phyloP scores from a whole-genome alignment of 2,329 filamentous ascomycete genomes.

The Orbilia ellipsospora region DNA sequence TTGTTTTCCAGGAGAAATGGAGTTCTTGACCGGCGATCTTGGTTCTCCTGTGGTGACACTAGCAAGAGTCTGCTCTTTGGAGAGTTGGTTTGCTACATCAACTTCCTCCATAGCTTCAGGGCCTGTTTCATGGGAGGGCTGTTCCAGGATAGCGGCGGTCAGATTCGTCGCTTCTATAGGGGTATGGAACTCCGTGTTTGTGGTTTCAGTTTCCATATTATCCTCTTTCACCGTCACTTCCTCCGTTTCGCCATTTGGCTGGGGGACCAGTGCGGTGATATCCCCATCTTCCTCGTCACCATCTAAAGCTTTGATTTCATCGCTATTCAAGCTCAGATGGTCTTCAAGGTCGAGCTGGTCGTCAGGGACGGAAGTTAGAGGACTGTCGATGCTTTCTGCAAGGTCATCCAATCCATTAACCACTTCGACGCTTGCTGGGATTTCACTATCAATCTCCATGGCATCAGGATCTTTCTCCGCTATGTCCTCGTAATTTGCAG shows the following conservation, averaged over 20 bases:
- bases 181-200: conserved; percentile 40
- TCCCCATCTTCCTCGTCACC: conserved; percentile 1
- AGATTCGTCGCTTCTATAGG: conserved; percentile 15
- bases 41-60: conserved; percentile 5
- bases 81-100: conserved; percentile 31
- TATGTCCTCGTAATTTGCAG: background rate
- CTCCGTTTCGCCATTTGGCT: background rate
- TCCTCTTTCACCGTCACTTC: conserved; percentile 8
- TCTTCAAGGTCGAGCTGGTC: conserved; percentile 38
- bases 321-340: conserved; percentile 38
- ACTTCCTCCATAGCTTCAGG: conserved; percentile 15
- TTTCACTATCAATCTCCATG: conserved; percentile 51
- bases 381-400: conserved; percentile 48
- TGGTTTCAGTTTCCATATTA: conserved; percentile 48
- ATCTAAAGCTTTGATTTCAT: conserved; percentile 30
- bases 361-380: conserved; percentile 48
- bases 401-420: conserved; percentile 16
- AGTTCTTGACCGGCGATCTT: background rate
- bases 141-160: background rate
- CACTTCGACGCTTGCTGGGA: conserved; percentile 14
- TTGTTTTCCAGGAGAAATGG: conserved; percentile 27
- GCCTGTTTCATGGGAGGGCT: background rate
- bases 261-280: background rate
- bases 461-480: conserved; percentile 30
- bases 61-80: conserved; percentile 29